Conservation (phyloP, 805 yeast species). For the Pichia membranifaciens region DNA sequence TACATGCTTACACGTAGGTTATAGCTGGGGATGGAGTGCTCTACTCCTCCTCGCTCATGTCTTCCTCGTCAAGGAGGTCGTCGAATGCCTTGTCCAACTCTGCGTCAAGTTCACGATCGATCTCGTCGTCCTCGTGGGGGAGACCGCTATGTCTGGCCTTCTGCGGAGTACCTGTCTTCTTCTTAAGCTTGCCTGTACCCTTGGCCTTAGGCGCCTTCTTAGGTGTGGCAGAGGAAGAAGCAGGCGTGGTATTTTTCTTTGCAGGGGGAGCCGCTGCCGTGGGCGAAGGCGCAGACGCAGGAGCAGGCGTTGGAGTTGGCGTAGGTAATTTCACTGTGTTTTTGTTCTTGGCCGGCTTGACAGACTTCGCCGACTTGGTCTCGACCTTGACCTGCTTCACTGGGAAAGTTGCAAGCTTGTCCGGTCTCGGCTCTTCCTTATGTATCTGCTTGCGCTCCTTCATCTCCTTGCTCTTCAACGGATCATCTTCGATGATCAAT, state of each 20-base stretch:
- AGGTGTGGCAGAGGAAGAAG: background rate
- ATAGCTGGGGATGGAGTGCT: too few species aligned
- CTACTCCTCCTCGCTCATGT: constrained; percentile 27
- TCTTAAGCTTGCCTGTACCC: background rate
- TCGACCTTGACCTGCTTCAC: too few species aligned
- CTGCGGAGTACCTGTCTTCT: background rate
- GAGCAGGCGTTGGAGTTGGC: too few species aligned
- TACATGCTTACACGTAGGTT: too few species aligned
- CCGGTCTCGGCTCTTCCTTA: background rate
- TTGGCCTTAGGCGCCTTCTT: background rate
- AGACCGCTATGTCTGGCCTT: background rate
- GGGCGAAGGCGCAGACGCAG: too few species aligned
- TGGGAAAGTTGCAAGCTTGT: too few species aligned
- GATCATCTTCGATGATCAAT: constrained; percentile 22
- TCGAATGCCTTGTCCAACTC: constrained; percentile 13
- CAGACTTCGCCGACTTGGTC: too few species aligned
- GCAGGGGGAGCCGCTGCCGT: too few species aligned
- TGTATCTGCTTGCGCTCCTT: constrained; percentile 4
- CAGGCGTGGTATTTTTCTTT: background rate
- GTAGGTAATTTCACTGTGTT: too few species aligned
- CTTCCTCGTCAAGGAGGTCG: constrained; percentile 20
- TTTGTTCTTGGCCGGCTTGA: background rate
- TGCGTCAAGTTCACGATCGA: constrained; percentile 4
- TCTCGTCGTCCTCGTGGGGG: background rate
- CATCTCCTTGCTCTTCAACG: constrained; percentile 11